Evolutionary conservation across 768 basidiomycete species (phyloP), one percentile per base, ranked within the genome.

Genomic region (Pulveroboletus sp.): DNA sequence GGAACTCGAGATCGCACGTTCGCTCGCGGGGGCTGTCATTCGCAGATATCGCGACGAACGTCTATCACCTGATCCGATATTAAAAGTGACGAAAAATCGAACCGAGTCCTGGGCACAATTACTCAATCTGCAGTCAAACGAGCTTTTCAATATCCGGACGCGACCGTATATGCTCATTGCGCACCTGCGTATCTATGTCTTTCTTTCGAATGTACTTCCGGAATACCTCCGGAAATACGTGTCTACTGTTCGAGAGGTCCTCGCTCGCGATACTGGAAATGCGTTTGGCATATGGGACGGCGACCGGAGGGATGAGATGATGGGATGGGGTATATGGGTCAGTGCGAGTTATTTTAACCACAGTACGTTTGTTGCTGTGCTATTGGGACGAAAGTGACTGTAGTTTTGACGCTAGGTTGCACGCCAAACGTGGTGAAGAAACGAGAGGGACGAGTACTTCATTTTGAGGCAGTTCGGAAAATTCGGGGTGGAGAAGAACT

Each of bases 271-370:
- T 50, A 74, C 77, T 20, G 83, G 84, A 19, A 86, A 86, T 52
- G 75, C 80, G 8, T 86, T 87, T 51, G 85, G 84, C 14, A 75
- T 87, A 39, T 86, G 80, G 80, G 82, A 85, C 51, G 60, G 76
- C 62, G 67, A 71, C 64, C 25, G 64, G 64, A 47, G 66, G 68
- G 50, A 69, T 41, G 81, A 82, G 63, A 80, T 84, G 82, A 60
- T 85, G 17, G 84, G 84, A 20, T 87, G 81, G 77, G 80, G 75
- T 5, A 70, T 84, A 52, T 85, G 81, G 64, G 63, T 76, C 6
- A 75, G 74, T 41, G 81, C 76, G 1, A 82, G 82, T 17, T 84
- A 80, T 64, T 87, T 85, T 59, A 87, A 87, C 54, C 84, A 87
- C 58, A 74, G 85, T 84, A 34, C 39, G 66, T 58, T n/a, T 17